A percentile compares a stretch with the other conserved stretches of the same genome.
Evolutionary conservation across 139 green algal species (phyloP).

Genomic region (Micractinium sp.): DNA sequence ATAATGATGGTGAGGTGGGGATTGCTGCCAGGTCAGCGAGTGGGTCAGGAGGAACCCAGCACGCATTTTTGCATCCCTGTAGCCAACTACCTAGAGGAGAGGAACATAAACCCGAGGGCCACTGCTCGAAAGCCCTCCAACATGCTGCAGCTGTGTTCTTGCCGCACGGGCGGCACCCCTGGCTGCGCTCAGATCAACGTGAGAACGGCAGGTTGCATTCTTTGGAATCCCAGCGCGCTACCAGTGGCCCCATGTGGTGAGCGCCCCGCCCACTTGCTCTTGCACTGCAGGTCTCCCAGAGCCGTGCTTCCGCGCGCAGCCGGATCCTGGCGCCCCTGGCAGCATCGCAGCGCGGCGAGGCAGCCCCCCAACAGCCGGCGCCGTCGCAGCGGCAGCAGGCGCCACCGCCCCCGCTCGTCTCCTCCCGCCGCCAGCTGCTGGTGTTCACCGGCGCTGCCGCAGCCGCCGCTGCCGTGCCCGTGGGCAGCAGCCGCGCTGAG

Average conservation of each 20-base stretch:
- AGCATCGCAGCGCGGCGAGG: background rate
- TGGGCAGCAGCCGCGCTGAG: background rate
- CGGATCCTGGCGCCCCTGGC: background rate
- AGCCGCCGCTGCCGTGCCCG: background rate
- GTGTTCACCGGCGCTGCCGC: constrained; percentile 40
- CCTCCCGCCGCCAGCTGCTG: constrained; percentile 39
- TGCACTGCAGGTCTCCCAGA: background rate
- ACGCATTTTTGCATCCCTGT: background rate
- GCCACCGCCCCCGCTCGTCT: constrained; percentile 32
- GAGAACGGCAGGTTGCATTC: background rate
- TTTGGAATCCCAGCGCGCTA: no score
- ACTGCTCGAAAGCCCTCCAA: background rate
- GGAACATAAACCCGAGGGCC: background rate
- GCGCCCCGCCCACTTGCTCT: background rate
- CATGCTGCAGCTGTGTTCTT: background rate
- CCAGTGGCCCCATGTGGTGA: background rate
- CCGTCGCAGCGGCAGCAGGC: background rate
- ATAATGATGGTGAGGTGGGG: background rate
- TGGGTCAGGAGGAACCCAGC: no score
- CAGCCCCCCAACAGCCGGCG: background rate
- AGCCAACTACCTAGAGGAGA: background rate
- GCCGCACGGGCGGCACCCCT: background rate
- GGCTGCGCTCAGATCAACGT: background rate
- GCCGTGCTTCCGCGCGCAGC: background rate
- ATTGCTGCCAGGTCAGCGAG: background rate